Percentiles rank a stretch among this genome's conserved stretches.
Evolutionary conservation across 129 eudicot species (phyloP).

Genomic region (Deinandra increscens): DNA sequence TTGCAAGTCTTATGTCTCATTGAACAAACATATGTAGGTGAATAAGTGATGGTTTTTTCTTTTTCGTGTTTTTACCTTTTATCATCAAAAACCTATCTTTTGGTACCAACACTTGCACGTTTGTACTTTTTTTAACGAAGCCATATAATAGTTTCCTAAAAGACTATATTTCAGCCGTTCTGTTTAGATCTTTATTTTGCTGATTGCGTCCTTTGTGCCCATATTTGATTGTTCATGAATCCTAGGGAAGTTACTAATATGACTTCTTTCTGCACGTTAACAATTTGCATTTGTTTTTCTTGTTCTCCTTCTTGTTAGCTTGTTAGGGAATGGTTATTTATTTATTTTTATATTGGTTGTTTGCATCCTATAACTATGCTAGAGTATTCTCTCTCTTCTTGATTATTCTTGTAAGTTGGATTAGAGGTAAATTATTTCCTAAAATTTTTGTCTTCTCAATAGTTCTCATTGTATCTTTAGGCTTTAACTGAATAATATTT

Average conservation of each 20-base stretch:
- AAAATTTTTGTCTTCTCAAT: not conserved
- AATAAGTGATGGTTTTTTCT: not conserved
- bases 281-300: not conserved
- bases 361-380: constrained; percentile 8
- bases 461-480: constrained; percentile 2
- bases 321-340: not conserved
- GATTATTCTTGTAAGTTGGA: not conserved
- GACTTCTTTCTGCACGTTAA: not conserved
- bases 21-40: not conserved
- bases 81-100: not conserved
- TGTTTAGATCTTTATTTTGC: not conserved
- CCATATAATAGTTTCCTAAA: not conserved
- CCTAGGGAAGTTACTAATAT: not conserved
- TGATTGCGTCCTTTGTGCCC: not conserved
- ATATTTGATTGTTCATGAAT: not conserved
- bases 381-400: not conserved
- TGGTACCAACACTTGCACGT: not conserved
- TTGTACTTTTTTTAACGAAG: not conserved
- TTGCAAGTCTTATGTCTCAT: not conserved
- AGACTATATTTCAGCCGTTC: not conserved
- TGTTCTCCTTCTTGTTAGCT: constrained; percentile 2
- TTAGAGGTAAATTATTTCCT: not conserved
- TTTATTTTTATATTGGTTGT: not conserved
- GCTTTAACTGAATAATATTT: not conserved
- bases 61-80: not conserved